Evolutionary conservation across 1,284 basidiomycete species (phyloP).

Genomic region (Puccinia horiana): DNA sequence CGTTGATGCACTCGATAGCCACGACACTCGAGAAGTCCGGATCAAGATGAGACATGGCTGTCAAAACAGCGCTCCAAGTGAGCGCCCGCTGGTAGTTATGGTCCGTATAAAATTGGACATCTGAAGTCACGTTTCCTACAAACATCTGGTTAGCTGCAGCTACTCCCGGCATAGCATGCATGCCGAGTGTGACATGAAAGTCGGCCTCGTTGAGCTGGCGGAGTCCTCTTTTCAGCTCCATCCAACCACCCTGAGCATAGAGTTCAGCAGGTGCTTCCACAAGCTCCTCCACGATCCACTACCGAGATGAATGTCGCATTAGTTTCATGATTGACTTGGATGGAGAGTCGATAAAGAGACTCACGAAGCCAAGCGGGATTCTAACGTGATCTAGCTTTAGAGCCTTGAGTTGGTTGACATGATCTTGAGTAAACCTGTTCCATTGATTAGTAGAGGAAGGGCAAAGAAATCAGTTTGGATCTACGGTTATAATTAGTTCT

Average conservation of each 20-base stretch:
- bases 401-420: conserved; percentile 65
- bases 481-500: background rate
- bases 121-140: conserved; percentile 68
- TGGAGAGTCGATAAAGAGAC: background rate
- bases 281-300: conserved; percentile 72
- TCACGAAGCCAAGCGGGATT: conserved; percentile 69
- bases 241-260: conserved; percentile 70
- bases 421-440: conserved; percentile 68
- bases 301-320: background rate
- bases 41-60: conserved; percentile 69
- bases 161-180: conserved; percentile 72
- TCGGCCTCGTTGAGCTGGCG: conserved; percentile 38
- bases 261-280: conserved; percentile 68
- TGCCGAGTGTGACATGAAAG: conserved; percentile 38
- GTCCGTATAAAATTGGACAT: conserved; percentile 72
- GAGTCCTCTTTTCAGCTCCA: conserved; percentile 60
- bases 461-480: background rate
- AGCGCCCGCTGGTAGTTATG: conserved; percentile 73
- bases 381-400: conserved; percentile 72
- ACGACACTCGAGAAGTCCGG: conserved; percentile 69
- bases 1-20: conserved; percentile 73
- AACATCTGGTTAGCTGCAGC: conserved; percentile 67
- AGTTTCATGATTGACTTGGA: background rate
- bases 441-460: background rate
- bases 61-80: conserved; percentile 75